Base-by-base conservation (phyloP, 148 eudicot genomes). In the Rhododendron williamsianum region DNA sequence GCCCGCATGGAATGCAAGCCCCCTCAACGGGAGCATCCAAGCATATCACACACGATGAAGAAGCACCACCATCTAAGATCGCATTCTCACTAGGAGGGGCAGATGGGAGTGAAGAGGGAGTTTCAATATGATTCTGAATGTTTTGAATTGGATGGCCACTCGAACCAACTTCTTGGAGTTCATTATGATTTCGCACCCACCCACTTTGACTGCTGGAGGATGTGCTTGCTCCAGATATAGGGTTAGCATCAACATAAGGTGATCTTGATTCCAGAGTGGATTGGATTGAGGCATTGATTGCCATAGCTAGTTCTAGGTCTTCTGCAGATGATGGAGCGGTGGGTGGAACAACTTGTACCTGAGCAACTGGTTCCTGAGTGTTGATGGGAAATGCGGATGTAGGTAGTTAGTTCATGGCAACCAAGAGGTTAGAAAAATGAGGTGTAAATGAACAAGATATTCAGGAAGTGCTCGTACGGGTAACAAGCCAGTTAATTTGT, bases 261-360 rank as follows among this genome's bases (percentile, higher is more conserved):
- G 90, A 86, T 56, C 91, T 90, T 85, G 89, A 87, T 76, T 84
- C 87, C 56, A 89, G 76, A 69, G 95, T 89, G 21, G 95, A 86
- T 81, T 95, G 95, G 83, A 95, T 84, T 43, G 99, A 96, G 56
- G 96, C 93, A 49, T 86, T 91, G 83, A 94, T 88, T 78, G 97
- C 97, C 93, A 91, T 92, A n/a, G 94, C 91, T 83, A 94, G 77
- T 84, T 92, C 94, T 46, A 85, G 12, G 83, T 94, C 98, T 87
- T 93, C 98, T 3, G 86, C 63, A 51, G 90, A 45, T 81, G 90
- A 78, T 58, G 88, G 84, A 25, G 84, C 88, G 35, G 85, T 82
- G 81, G 89, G 60, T 76, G 90, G 85, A 78, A 86, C 81, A 23
- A 41, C 43, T 41, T 41, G 43, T 84, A 87, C 83, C 60, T 87